These are phyloP conservation scores for Lagerstroemia speciosa DNA, from an alignment of 345 rosid genomes.

Conservation along the genomic window DNA sequence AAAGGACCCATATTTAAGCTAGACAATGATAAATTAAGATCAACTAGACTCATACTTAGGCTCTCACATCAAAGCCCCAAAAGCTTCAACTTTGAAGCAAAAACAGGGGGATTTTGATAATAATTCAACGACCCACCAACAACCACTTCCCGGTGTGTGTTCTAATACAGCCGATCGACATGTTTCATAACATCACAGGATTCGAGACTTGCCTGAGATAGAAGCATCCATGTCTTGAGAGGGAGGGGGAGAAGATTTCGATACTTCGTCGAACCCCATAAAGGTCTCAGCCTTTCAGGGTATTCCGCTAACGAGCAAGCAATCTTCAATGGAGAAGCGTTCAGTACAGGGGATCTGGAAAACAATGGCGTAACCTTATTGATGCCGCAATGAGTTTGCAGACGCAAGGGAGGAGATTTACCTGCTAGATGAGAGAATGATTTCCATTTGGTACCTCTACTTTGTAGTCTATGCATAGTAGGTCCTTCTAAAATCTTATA, in stretches of 20 bases:
- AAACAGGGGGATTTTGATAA: background rate
- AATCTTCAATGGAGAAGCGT: background rate
- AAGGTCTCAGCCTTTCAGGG: background rate
- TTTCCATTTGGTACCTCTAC: background rate
- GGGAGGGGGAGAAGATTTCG: background rate
- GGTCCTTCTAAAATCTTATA: background rate
- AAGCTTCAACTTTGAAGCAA: background rate
- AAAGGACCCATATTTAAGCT: background rate
- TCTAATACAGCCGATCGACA: background rate
- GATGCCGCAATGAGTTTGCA: background rate
- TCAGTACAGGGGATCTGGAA: background rate
- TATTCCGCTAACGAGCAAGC: background rate
- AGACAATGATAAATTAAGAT: background rate
- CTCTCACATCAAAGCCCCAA: background rate
- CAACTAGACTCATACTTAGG: background rate
- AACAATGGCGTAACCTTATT: background rate
- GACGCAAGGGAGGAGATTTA: background rate
- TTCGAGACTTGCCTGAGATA: slow-evolving; percentile 7
- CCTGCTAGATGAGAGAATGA: background rate
- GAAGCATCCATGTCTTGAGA: slow-evolving; percentile 1
- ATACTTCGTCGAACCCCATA: background rate
- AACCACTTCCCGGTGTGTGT: background rate
- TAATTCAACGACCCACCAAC: background rate
- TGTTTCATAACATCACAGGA: background rate
- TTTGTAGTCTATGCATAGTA: background rate